These are phyloP conservation scores for Nectriaceae sp. DNA, from an alignment of 2,329 filamentous ascomycete species.

Conservation along the genomic window DNA sequence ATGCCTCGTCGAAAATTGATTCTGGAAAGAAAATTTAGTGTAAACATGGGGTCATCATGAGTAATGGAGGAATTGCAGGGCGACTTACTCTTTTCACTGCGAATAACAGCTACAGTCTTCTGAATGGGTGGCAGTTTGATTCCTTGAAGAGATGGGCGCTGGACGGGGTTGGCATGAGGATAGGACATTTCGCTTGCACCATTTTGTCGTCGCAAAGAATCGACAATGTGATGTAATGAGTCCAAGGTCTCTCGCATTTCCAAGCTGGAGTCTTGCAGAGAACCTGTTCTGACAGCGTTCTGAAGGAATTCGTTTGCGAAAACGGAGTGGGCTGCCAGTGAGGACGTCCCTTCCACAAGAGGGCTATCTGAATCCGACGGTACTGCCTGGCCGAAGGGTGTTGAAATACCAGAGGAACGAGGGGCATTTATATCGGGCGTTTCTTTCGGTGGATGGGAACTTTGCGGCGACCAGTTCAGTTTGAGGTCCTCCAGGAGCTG, in stretches of 20 bases:
- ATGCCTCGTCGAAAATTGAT: slow-evolving; percentile 21
- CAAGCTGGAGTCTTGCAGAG: slow-evolving; percentile 28
- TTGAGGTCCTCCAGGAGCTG: slow-evolving; percentile 36
- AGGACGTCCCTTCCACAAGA: slow-evolving; percentile 46
- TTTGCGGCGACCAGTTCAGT: slow-evolving; percentile 21
- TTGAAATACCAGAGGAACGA: slow-evolving; percentile 4
- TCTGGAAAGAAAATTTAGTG: slow-evolving; percentile 9
- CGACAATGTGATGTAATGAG: slow-evolving; percentile 33
- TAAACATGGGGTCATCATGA: neutral
- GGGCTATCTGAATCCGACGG: slow-evolving; percentile 27
- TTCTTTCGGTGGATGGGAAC: slow-evolving; percentile 6
- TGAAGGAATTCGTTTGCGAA: slow-evolving; percentile 49
- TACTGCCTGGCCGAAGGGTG: slow-evolving; percentile 18
- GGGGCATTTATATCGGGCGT: neutral
- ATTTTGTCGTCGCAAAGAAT: slow-evolving; percentile 26
- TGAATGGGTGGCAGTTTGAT: slow-evolving; percentile 26
- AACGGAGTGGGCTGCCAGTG: slow-evolving; percentile 46
- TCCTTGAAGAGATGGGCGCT: slow-evolving; percentile 21
- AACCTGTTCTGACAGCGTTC: slow-evolving; percentile 35
- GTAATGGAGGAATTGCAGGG: neutral
- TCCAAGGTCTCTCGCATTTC: slow-evolving; percentile 38
- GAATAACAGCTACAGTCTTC: slow-evolving; percentile 15
- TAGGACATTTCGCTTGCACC: slow-evolving; percentile 25
- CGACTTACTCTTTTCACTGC: neutral
- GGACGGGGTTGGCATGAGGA: slow-evolving; percentile 19